Evolutionary conservation across 441 rosid genomes (phyloP), one percentile per base, ranked within the genome.

Genomic region (Geranium incanum): DNA sequence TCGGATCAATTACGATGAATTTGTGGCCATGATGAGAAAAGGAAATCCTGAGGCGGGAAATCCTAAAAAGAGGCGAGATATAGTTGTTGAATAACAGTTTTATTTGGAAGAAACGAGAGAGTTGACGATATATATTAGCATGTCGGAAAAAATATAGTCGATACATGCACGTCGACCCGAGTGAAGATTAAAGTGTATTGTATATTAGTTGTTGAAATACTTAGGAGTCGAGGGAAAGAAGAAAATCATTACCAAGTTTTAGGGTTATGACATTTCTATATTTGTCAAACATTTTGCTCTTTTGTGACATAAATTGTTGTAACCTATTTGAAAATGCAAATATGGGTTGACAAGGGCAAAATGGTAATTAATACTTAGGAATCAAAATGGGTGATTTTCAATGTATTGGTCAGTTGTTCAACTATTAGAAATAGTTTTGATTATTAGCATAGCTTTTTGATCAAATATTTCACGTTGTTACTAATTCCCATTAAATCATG

Each of bases 11-110:
- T 95, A 95, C 70, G 87, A 89, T 38, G 99, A 95, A 81, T 95
- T 95, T 81, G 98, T 85, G 37, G 93, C 98, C 21, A 92, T 92
- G 99, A 92, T 92, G 98, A 97, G 89, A 83, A 95, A 92, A 78
- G 97, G 98, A 50, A 88, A 92, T 65, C 85, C 86, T 0, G 98
- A 95, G 77, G 62, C 92, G 5, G 99, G 96, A 5, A 87, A 43
- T 43, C 50, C 12, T 43, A 43, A 7, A 43, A 43, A 43, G 50
- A 43, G 50, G 50, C 50, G 11, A 1, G 50, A 43, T 11, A 9
- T 43, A 7, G 50, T 43, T 43, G 50, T 43, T 43, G 7, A 11
- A 28, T 28, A 43, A 43, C 11, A 1, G 11, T 43, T 9, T 7
- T 43, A 43, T 43, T 43, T 43, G 50, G 50, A 43, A 43, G 12